Base-by-base conservation (phyloP, 1,284 basidiomycete species). In the Ceratobasidium theobromae region DNA sequence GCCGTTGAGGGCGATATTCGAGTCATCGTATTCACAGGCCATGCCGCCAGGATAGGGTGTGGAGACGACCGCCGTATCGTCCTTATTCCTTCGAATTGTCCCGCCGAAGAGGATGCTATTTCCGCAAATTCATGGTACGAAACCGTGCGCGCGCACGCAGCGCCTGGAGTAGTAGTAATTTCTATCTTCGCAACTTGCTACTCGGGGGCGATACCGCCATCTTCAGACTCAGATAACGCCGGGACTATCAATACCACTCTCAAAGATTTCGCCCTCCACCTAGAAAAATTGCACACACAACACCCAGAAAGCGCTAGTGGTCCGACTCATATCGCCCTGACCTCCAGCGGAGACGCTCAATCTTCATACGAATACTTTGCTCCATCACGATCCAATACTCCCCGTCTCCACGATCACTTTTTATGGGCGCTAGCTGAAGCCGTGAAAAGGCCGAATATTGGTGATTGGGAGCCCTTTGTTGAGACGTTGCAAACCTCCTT, bases 141-240 rank as follows among this genome's bases (percentile, higher is more conserved):
- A 12, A 60, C 57, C 12, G 35, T 60, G 14, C 57, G 27, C 14
- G 32, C 33, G 16, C 21, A 28, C 32, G 43, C 57, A 1, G 18
- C 38, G 25, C 18, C 57, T 1, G 57, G 57, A n/a, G 57, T 60
- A 18, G 33, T 60, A 3, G 57, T 60, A 5, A 30, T 60, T 27
- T 60, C 57, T 9, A 40, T 60, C 18, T 60, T 60, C n/a, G 57
- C 57, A 6, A 51, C 43, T 33, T 60, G 57, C 33, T 38, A 49
- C 6, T 60, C 57, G 23, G 57, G 57, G 6, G 43, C 12, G 43
- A 45, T 45, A n/a, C n/a, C n/a, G n/a, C n/a, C n/a, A n/a, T n/a
- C n/a, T n/a, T n/a, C n/a, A n/a, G n/a, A n/a, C n/a, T n/a, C n/a
- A n/a, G n/a, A n/a, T n/a, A n/a, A n/a, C n/a, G n/a, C n/a, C n/a